phyloP scores from a whole-genome alignment of 2,329 filamentous ascomycete species.

The Coniochaeta ligniaria region DNA sequence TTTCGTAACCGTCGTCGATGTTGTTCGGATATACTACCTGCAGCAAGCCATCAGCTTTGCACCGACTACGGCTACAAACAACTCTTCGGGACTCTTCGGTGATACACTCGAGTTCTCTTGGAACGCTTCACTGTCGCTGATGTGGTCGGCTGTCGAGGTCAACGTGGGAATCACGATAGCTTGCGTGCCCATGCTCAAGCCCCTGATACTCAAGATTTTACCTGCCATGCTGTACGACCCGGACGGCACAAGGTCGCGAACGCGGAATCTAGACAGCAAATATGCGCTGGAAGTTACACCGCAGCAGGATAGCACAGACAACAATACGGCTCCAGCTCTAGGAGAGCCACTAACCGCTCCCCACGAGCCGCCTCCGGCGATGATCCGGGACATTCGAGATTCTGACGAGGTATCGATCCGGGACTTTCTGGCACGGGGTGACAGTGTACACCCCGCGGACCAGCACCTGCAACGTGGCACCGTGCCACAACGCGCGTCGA shows the following conservation, averaged over 20 bases:
- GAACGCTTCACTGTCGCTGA: slow-evolving; percentile 78
- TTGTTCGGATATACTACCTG: slow-evolving; percentile 83
- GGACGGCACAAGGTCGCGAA: slow-evolving; percentile 27
- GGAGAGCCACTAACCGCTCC: neutral
- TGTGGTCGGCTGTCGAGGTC: slow-evolving; percentile 93
- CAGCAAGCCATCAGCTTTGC: slow-evolving; percentile 58
- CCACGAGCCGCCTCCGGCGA: slow-evolving; percentile 5
- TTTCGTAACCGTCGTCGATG: slow-evolving; percentile 82
- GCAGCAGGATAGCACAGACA: slow-evolving; percentile 9
- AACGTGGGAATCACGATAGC: slow-evolving; percentile 86
- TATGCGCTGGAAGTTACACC: neutral
- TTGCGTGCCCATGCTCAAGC: slow-evolving; percentile 88
- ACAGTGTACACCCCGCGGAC: neutral
- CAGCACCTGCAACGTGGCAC: neutral
- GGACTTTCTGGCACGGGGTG: slow-evolving; percentile 11
- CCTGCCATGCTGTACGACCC: slow-evolving; percentile 49
- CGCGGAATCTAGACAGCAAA: neutral
- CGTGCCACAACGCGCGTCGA: neutral
- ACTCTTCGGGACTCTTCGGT: slow-evolving; percentile 39
- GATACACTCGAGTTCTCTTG: slow-evolving; percentile 50
- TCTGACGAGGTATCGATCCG: slow-evolving; percentile 13
- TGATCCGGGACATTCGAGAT: neutral
- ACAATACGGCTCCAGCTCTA: slow-evolving; percentile 5
- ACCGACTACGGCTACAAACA: slow-evolving; percentile 26
- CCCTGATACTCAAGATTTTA: slow-evolving; percentile 63